Evolutionary conservation across 2,329 filamentous ascomycete genomes (phyloP).

Genomic region (Corniculantispora saksenae): DNA sequence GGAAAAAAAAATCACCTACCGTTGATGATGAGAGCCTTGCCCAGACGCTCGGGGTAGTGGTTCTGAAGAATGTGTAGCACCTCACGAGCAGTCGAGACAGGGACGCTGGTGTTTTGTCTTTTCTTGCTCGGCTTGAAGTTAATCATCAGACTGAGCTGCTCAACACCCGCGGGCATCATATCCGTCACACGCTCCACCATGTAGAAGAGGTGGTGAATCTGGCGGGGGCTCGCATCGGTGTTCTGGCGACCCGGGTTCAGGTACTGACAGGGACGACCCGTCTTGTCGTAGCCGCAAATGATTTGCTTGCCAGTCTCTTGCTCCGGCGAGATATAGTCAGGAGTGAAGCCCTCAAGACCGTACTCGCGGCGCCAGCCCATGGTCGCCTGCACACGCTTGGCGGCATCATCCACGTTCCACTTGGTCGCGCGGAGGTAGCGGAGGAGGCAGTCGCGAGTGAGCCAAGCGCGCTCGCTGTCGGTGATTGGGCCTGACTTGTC

Average conservation of each 20-base stretch:
- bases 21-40: slow-evolving; percentile 86
- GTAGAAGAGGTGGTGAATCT: slow-evolving; percentile 91
- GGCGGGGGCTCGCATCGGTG: slow-evolving; percentile 80
- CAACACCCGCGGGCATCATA: slow-evolving; percentile 82
- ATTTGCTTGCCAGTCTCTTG: slow-evolving; percentile 97
- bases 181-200: slow-evolving; percentile 92
- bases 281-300: slow-evolving; percentile 81
- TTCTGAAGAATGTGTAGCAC: slow-evolving; percentile 90
- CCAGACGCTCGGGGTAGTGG: slow-evolving; percentile 91
- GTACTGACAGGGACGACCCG: slow-evolving; percentile 86
- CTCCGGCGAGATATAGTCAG: slow-evolving; percentile 88
- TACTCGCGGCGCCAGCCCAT: slow-evolving; percentile 90
- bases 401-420: slow-evolving; percentile 76
- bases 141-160: slow-evolving; percentile 83
- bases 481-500: slow-evolving; percentile 66
- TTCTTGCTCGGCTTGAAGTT: slow-evolving; percentile 83
- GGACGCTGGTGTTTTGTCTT: slow-evolving; percentile 71
- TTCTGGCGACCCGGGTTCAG: slow-evolving; percentile 90
- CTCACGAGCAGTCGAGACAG: slow-evolving; percentile 74
- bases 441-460: slow-evolving; percentile 88
- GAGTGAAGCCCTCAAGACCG: slow-evolving; percentile 74
- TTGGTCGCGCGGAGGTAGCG: slow-evolving; percentile 93
- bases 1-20: slow-evolving; percentile 50
- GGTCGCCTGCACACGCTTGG: slow-evolving; percentile 77
- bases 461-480: slow-evolving; percentile 82